phyloP scores from a whole-genome alignment of 345 rosid species.

The Chamaenerion angustifolium region DNA sequence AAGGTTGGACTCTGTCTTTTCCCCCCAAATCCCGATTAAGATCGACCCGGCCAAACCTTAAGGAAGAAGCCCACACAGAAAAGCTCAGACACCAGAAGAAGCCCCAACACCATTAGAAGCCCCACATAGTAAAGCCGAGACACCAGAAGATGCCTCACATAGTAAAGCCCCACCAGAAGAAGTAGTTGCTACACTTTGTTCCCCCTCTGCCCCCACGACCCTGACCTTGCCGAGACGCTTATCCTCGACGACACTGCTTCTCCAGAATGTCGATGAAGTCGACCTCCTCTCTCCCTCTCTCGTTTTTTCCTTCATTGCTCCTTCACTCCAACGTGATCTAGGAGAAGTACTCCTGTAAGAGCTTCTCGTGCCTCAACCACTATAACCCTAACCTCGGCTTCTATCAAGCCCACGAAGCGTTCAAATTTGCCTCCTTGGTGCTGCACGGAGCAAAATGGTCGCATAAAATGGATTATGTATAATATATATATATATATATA shows the following conservation, averaged over 20 bases:
- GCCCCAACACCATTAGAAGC: no score
- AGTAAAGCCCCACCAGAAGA: no score
- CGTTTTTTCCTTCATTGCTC: constrained; percentile 44
- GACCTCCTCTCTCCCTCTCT: constrained; percentile 17
- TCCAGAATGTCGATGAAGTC: constrained; percentile 54
- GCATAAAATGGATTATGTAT: no score
- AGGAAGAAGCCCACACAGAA: no score
- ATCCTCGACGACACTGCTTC: constrained; percentile 99
- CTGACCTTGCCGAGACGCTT: constrained; percentile 67
- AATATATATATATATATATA: no score
- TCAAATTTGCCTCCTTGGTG: constrained; percentile 32
- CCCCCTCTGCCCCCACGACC: constrained; percentile 63
- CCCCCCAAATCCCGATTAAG: no score
- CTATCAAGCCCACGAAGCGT: constrained; percentile 37
- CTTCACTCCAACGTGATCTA: constrained; percentile 58
- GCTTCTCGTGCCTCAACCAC: constrained; percentile 50
- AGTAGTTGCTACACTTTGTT: constrained; percentile 69
- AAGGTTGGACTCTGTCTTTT: no score
- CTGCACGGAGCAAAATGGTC: no score
- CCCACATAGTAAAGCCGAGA: no score
- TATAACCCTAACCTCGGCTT: constrained; percentile 45
- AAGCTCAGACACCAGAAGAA: no score
- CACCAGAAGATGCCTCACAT: no score
- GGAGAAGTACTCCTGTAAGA: constrained; percentile 60
- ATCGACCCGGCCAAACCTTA: no score